These are phyloP conservation scores for Saposhnikovia divaricata DNA, from an alignment of 129 eudicot genomes.

Conservation along the genomic window DNA sequence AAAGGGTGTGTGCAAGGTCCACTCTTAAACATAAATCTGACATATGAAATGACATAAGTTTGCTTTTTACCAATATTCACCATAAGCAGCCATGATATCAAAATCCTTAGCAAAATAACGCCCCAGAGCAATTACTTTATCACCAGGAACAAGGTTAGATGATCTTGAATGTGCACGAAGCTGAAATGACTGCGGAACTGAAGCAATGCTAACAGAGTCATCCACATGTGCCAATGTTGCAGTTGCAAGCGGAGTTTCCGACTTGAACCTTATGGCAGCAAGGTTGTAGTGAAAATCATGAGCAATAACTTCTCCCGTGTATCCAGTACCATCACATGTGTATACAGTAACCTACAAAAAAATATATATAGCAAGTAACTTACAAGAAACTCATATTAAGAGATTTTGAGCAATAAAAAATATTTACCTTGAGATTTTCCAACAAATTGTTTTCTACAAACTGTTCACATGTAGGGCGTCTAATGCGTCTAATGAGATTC, in stretches of 20 bases:
- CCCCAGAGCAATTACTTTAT: not conserved
- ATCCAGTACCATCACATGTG: not conserved
- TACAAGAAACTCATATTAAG: not conserved
- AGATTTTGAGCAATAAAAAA: not conserved
- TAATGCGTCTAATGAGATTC: not conserved
- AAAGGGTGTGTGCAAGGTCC: not conserved
- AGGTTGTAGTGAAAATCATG: slow-evolving; percentile 1
- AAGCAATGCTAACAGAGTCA: not conserved
- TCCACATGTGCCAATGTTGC: not conserved
- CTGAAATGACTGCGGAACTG: not conserved
- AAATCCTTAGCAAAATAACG: not conserved
- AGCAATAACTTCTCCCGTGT: not conserved
- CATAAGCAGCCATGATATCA: not conserved
- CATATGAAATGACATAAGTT: not conserved
- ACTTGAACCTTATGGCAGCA: not conserved
- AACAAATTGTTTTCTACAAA: not conserved
- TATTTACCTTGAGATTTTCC: not conserved
- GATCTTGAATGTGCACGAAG: not conserved
- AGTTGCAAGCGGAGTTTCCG: not conserved
- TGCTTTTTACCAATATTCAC: not conserved
- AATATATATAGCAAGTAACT: too few relatives aligned
- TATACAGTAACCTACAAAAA: not conserved
- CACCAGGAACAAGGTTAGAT: not conserved
- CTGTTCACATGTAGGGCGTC: not conserved
- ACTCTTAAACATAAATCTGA: not conserved